Evolutionary conservation across 2,329 filamentous ascomycete genomes (phyloP).

Genomic region (Hymenoscyphus scutula): DNA sequence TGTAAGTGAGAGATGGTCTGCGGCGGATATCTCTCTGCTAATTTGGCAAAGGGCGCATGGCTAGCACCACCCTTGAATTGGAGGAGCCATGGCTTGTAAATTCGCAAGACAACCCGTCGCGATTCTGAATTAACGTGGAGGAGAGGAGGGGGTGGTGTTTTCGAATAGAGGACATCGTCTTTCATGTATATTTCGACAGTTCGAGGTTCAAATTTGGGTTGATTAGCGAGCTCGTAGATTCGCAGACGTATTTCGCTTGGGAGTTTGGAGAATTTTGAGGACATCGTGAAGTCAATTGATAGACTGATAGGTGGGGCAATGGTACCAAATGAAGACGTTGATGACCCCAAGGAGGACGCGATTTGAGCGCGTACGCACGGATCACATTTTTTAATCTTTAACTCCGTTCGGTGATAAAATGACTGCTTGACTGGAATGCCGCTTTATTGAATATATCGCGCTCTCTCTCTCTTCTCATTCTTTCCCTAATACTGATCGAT

Average conservation of each 20-base stretch:
- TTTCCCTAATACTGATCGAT: no score
- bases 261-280: slow-evolving; percentile 14
- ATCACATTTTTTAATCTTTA: no score
- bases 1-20: slow-evolving; percentile 9
- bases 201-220: slow-evolving; percentile 10
- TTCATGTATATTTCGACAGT: slow-evolving; percentile 17
- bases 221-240: slow-evolving; percentile 19
- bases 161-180: slow-evolving; percentile 16
- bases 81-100: slow-evolving; percentile 21
- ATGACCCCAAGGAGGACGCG: background rate
- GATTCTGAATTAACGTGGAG: slow-evolving; percentile 22
- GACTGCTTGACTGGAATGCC: no score
- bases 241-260: slow-evolving; percentile 22
- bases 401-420: no score
- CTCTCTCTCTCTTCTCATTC: no score
- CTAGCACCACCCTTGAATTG: slow-evolving; percentile 12
- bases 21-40: background rate
- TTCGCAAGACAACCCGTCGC: slow-evolving; percentile 14
- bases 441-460: no score
- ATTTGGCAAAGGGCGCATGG: slow-evolving; percentile 5
- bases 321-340: background rate
- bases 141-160: slow-evolving; percentile 17
- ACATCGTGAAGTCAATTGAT: background rate
- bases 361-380: background rate
- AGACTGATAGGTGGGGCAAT: background rate